These are phyloP conservation scores for Amanita rimosa DNA, from an alignment of 768 basidiomycete species.

Conservation along the genomic window DNA sequence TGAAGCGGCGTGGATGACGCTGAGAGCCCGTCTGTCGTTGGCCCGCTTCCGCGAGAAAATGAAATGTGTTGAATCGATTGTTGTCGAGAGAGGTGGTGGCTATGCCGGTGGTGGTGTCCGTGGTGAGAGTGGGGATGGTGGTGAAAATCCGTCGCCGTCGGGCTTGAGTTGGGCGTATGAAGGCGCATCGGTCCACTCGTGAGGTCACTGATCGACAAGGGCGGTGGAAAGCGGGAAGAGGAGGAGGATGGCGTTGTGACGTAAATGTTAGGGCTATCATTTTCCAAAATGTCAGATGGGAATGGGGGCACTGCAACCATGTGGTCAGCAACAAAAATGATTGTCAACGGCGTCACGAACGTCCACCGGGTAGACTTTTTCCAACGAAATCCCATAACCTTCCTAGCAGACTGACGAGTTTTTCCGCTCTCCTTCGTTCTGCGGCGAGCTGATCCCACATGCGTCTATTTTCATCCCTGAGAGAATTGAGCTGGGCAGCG, in stretches of 20 bases:
- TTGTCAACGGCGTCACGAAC: conserved; percentile 24
- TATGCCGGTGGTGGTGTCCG: conserved; percentile 25
- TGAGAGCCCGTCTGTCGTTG: conserved; percentile 15
- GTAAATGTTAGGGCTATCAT: conserved; percentile 58
- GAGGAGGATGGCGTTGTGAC: conserved; percentile 49
- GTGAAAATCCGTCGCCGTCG: conserved; percentile 35
- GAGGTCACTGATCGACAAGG: conserved; percentile 28
- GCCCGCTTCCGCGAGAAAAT: conserved; percentile 14
- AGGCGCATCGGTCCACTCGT: conserved; percentile 25
- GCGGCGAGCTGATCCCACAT: conserved; percentile 43
- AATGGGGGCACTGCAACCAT: conserved; percentile 28
- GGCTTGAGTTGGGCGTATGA: conserved; percentile 40
- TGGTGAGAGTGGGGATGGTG: conserved; percentile 16
- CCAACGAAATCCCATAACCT: conserved; percentile 52
- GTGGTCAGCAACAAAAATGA: neutral
- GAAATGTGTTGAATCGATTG: conserved; percentile 49
- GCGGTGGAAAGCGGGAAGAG: conserved; percentile 27
- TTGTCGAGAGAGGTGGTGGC: conserved; percentile 39
- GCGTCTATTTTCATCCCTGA: conserved; percentile 63
- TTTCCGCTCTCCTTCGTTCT: conserved; percentile 53
- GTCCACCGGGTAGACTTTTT: conserved; percentile 40
- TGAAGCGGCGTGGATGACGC: conserved; percentile 23
- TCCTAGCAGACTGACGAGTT: conserved; percentile 45
- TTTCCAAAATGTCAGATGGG: conserved; percentile 43
- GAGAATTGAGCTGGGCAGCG: conserved; percentile 50